A percentile compares a stretch with the other conserved stretches of the same genome.
phyloP scores from a whole-genome alignment of 2,329 filamentous ascomycete species.

The Elsinoe arachidis region DNA sequence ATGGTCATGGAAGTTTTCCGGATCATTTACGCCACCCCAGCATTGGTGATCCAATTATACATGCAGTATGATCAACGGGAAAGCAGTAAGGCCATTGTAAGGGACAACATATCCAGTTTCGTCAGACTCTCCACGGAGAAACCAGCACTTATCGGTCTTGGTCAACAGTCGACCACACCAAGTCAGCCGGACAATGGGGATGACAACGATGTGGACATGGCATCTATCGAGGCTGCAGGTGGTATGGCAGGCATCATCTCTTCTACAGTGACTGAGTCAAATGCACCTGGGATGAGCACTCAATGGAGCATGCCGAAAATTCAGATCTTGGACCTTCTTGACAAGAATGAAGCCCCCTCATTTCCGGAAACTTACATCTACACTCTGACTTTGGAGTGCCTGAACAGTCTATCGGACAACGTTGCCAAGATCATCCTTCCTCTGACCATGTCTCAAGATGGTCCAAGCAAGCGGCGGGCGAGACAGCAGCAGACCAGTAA shows the following conservation, averaged over 20 bases:
- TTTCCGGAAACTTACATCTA: slow-evolving; percentile 93
- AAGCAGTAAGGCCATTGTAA: slow-evolving; percentile 65
- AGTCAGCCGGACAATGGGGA: slow-evolving; percentile 49
- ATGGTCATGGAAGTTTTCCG: slow-evolving; percentile 87
- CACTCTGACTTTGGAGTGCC: slow-evolving; percentile 76
- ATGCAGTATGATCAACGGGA: slow-evolving; percentile 66
- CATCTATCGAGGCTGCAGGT: slow-evolving; percentile 72
- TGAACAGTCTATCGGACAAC: slow-evolving; percentile 83
- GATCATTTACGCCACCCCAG: slow-evolving; percentile 73
- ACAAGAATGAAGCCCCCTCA: slow-evolving; percentile 75
- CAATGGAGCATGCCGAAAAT: slow-evolving; percentile 86
- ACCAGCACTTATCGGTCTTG: slow-evolving; percentile 76
- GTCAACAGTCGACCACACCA: slow-evolving; percentile 79
- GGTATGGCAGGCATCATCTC: slow-evolving; percentile 83
- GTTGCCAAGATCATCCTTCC: slow-evolving; percentile 89
- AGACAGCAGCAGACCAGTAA: slow-evolving; percentile 24
- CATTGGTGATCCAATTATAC: slow-evolving; percentile 71
- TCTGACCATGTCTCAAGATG: slow-evolving; percentile 72
- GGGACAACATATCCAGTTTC: slow-evolving; percentile 75
- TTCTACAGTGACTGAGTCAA: slow-evolving; percentile 57
- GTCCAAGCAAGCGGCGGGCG: slow-evolving; percentile 34
- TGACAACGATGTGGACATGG: slow-evolving; percentile 62
- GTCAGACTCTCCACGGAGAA: slow-evolving; percentile 91
- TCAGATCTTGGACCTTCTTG: slow-evolving; percentile 85
- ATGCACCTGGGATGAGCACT: slow-evolving; percentile 67